These are phyloP conservation scores for Linderina pennispora DNA, from an alignment of 192 early-diverging fungal genomes.

Conservation along the genomic window DNA sequence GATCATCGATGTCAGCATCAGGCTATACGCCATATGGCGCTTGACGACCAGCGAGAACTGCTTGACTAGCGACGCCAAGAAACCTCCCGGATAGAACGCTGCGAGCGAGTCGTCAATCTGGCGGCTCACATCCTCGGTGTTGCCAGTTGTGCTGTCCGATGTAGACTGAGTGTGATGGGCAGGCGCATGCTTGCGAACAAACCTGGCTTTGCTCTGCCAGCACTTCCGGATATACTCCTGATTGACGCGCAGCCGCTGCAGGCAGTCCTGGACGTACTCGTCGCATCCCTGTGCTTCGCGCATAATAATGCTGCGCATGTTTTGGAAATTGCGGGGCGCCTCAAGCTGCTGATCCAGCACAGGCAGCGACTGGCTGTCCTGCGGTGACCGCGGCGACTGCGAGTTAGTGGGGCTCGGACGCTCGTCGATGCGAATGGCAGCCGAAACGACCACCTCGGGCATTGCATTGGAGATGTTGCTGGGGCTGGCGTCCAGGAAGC, in stretches of 20 bases:
- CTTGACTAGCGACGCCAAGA: conserved; percentile 43
- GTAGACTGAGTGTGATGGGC: not conserved
- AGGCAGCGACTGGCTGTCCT: not conserved
- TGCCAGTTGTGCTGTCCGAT: not conserved
- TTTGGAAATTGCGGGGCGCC: conserved; percentile 8
- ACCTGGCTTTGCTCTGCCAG: conserved; percentile 8
- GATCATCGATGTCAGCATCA: conserved; percentile 53
- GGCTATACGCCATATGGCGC: conserved; percentile 53
- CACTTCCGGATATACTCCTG: not conserved
- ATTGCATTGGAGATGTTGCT: conserved; percentile 18
- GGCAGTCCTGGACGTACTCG: conserved; percentile 29
- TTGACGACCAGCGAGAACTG: conserved; percentile 41
- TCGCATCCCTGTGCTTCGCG: conserved; percentile 37
- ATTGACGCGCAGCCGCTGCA: conserved; percentile 9
- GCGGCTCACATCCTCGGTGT: not conserved
- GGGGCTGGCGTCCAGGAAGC: conserved; percentile 35
- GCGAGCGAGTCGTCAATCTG: conserved; percentile 7
- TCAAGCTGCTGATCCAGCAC: conserved; percentile 5
- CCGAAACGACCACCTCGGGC: conserved; percentile 28
- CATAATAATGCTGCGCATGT: conserved; percentile 14
- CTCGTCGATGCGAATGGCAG: conserved; percentile 19
- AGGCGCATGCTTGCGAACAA: not conserved
- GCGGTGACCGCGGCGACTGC: too few relatives aligned
- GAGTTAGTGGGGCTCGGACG: not conserved
- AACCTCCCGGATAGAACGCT: conserved; percentile 48